Percentiles rank a stretch among this genome's conserved stretches.
These are phyloP conservation scores for Begonia fuchsioides DNA, from an alignment of 306 rosid genomes.

Conservation along the genomic window DNA sequence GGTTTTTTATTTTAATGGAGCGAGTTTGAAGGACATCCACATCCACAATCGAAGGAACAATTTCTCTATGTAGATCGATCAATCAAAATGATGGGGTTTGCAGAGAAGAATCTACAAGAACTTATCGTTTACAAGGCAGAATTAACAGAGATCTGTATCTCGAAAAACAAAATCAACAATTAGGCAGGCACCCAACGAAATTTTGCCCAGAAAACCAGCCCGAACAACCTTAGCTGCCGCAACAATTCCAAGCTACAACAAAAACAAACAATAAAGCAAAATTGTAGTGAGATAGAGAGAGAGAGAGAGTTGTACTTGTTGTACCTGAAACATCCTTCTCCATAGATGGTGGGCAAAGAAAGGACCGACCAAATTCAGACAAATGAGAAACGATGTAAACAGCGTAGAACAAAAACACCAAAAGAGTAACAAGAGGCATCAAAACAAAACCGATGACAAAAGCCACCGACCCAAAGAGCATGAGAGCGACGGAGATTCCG, in stretches of 20 bases:
- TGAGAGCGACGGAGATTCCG: slow-evolving; percentile 27
- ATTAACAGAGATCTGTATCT: too few species aligned
- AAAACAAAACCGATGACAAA: slow-evolving; percentile 18
- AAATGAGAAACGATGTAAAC: slow-evolving; percentile 13
- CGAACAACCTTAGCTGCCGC: background rate
- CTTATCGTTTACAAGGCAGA: too few species aligned
- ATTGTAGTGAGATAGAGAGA: slow-evolving; percentile 17
- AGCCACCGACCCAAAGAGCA: slow-evolving; percentile 21
- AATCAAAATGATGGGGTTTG: too few species aligned
- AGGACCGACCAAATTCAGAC: slow-evolving; percentile 10
- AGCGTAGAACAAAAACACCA: slow-evolving; percentile 21
- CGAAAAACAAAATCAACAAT: too few species aligned
- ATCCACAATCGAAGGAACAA: too few species aligned
- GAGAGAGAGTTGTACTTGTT: slow-evolving; percentile 2
- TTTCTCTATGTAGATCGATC: too few species aligned
- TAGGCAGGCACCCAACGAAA: too few species aligned
- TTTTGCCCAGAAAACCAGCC: too few species aligned
- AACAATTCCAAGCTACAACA: background rate
- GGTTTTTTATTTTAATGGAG: too few species aligned
- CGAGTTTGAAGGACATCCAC: too few species aligned
- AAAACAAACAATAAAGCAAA: background rate
- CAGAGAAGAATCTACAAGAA: too few species aligned
- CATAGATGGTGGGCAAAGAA: slow-evolving; percentile 8
- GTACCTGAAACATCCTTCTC: slow-evolving; percentile 4
- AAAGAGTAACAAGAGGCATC: slow-evolving; percentile 16